Evolutionary conservation across 345 rosid genomes (phyloP).

Genomic region (Eucalyptus shirleyi): DNA sequence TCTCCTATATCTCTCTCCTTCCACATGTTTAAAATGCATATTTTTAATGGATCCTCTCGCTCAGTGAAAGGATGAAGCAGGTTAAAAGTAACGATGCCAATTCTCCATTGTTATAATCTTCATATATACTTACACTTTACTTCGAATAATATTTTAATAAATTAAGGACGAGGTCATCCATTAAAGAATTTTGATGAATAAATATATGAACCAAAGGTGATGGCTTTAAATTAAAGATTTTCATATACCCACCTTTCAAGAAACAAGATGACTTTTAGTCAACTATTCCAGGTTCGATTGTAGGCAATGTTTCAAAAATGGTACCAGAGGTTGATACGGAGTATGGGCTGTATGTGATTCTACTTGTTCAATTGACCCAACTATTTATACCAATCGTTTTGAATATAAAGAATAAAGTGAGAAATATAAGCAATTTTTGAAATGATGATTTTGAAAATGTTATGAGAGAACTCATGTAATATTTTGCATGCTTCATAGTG

Average conservation of each 20-base stretch:
- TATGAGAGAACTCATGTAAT: too few relatives aligned
- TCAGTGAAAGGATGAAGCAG: fast-evolving
- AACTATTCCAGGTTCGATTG: fast-evolving
- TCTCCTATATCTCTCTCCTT: too few relatives aligned
- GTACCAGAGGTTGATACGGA: background rate
- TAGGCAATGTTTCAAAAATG: background rate
- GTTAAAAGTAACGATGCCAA: background rate
- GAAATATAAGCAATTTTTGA: background rate
- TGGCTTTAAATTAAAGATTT: too few relatives aligned
- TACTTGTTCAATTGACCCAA: too few relatives aligned
- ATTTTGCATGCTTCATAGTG: too few relatives aligned
- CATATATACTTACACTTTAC: background rate
- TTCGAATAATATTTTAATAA: too few relatives aligned
- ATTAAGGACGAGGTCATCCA: background rate
- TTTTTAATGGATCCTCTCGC: too few relatives aligned
- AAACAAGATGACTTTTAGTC: background rate
- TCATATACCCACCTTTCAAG: background rate
- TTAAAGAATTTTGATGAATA: background rate
- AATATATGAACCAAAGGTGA: too few relatives aligned
- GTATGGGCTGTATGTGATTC: background rate
- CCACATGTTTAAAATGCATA: too few relatives aligned
- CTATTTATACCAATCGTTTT: background rate
- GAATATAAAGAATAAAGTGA: background rate
- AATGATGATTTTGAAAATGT: too few relatives aligned
- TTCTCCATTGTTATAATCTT: too few relatives aligned